phyloP scores from a whole-genome alignment of 2,329 filamentous ascomycete genomes.

The Metarhizium sp. region DNA sequence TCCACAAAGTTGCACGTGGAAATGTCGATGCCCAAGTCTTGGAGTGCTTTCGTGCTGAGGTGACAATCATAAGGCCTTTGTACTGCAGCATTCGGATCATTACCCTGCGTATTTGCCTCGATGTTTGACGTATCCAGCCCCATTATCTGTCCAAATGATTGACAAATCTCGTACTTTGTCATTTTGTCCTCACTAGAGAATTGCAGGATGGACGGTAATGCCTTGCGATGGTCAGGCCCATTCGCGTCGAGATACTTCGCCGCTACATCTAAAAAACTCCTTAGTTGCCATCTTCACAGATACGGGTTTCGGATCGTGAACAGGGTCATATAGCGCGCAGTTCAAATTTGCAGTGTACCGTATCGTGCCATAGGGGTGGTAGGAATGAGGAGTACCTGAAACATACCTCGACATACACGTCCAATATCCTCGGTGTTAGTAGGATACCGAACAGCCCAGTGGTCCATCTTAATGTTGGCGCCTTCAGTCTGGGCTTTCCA shows the following conservation, averaged over 20 bases:
- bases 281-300: background rate
- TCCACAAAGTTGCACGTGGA: conserved; percentile 63
- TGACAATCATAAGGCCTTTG: conserved; percentile 84
- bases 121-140: conserved; percentile 61
- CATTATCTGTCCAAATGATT: conserved; percentile 70
- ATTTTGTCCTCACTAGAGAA: conserved; percentile 79
- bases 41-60: conserved; percentile 65
- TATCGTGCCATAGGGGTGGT: background rate
- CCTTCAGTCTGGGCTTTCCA: conserved; percentile 61
- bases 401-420: conserved; percentile 60
- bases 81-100: conserved; percentile 60
- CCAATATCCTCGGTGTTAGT: conserved; percentile 85
- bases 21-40: conserved; percentile 65
- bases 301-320: background rate
- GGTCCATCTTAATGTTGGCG: conserved; percentile 65
- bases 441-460: conserved; percentile 76
- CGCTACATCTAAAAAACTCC: conserved; percentile 49
- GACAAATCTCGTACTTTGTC: conserved; percentile 86
- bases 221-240: conserved; percentile 32
- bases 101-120: conserved; percentile 59
- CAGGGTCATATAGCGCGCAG: background rate
- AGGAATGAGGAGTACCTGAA: conserved; percentile 4
- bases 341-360: background rate
- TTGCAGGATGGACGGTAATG: conserved; percentile 64
- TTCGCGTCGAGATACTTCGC: conserved; percentile 52